phyloP scores from a whole-genome alignment of 2,329 filamentous ascomycete species.

The Teratosphaeria pseudoeucalypti region DNA sequence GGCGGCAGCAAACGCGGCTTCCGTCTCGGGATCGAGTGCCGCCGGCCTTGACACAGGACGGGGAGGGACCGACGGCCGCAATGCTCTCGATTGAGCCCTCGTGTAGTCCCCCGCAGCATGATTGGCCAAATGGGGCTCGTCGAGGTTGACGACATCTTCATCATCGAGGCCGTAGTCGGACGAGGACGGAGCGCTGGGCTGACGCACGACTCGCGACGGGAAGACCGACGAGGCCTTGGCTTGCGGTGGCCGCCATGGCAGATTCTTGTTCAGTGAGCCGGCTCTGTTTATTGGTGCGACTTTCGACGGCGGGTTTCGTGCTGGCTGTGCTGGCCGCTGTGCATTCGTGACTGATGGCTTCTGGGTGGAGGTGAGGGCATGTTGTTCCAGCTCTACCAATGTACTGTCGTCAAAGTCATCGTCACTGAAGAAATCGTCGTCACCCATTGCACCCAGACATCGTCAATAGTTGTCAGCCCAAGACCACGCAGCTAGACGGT shows the following conservation, averaged over 20 bases:
- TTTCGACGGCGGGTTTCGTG: conserved; percentile 14
- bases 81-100: neutral
- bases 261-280: conserved; percentile 9
- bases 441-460: conserved; percentile 19
- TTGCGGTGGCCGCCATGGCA: conserved; percentile 22
- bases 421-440: conserved; percentile 38
- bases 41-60: neutral
- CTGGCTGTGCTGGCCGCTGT: conserved; percentile 1
- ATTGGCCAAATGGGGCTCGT: conserved; percentile 26
- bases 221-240: neutral
- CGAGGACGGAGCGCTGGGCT: conserved; percentile 17
- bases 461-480: neutral
- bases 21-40: conserved; percentile 16
- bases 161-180: conserved; percentile 38
- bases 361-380: conserved; percentile 35
- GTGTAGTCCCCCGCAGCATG: conserved; percentile 11
- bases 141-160: conserved; percentile 36
- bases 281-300: conserved; percentile 11
- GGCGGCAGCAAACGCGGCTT: conserved; percentile 23
- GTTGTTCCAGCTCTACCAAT: conserved; percentile 35
- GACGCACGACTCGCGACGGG: conserved; percentile 1
- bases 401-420: conserved; percentile 35
- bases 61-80: neutral
- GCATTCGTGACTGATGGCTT: neutral
- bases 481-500: neutral